Evolutionary conservation across 495 filamentous ascomycete genomes (phyloP), one percentile per base, ranked within the genome.

Genomic region (Tuber borchii): DNA sequence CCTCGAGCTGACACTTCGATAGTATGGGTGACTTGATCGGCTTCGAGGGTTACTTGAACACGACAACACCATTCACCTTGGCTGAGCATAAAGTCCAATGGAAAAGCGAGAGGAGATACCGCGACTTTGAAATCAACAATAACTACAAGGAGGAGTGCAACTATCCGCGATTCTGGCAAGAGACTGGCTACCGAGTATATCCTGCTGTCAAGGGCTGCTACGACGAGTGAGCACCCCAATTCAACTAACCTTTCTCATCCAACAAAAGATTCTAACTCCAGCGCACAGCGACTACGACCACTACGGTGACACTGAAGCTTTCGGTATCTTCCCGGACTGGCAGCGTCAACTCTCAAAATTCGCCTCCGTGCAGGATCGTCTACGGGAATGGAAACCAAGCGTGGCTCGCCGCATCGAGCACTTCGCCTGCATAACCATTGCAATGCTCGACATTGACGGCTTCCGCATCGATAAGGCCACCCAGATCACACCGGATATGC

Each of bases 401-500:
- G 91, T 92, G 4, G 82, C 85, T 39, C 85, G 88, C 48, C 88
- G 88, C 69, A 82, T 93, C 43, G 86, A 88, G 68, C 87, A 85
- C 42, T 91, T 92, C 74, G 90, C 90, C 8, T 92, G 91, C 82
- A 88, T 91, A 83, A 85, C 88, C 1, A 90, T 92, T 69, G 82
- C 83, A 34, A 88, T 86, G 71, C 84, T 92, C n/a, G 90, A 92
- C 79, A 87, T 92, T 56, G 90, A 92, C 75, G 90, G 90, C 0
- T 92, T 88, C 79, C 90, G 90, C 31, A 89, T 90, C 81, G 90
- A 92, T 83, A 92, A 92, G 81, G 90, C 89, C 1, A 88, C 88
- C 1, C 89, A 90, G 79, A 86, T 90, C 8, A 91, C 90, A 0
- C 86, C 90, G 10, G 90, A 92, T 82, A 89, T 90, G 6, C 85